phyloP scores from a whole-genome alignment of 768 basidiomycete species.

The Rubroboletus satanas region DNA sequence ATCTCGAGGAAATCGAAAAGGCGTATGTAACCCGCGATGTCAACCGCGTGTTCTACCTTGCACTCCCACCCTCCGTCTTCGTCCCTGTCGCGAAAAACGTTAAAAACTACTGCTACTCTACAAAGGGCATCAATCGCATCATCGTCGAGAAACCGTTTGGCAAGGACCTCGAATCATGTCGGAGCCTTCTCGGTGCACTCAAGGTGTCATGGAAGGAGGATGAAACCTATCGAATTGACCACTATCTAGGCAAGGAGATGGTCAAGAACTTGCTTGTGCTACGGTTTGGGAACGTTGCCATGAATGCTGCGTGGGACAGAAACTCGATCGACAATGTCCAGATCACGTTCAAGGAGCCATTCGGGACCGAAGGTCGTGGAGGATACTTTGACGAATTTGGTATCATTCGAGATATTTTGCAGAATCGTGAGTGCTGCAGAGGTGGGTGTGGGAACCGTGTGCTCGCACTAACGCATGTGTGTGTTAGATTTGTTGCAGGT shows the following conservation, averaged over 20 bases:
- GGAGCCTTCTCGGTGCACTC: constrained; percentile 70
- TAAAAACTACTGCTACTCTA: constrained; percentile 74
- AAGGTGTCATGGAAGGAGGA: constrained; percentile 92
- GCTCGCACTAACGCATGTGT: constrained; percentile 16
- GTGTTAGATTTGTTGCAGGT: constrained; percentile 86
- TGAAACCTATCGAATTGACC: constrained; percentile 98
- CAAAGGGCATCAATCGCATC: constrained; percentile 78
- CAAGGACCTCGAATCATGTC: constrained; percentile 84
- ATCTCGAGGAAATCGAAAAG: constrained; percentile 75
- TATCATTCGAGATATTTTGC: constrained; percentile 94
- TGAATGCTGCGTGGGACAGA: constrained; percentile 91
- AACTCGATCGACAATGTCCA: constrained; percentile 96
- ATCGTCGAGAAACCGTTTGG: constrained; percentile 99
- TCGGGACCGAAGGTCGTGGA: constrained; percentile 99
- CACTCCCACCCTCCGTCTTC: constrained; percentile 96
- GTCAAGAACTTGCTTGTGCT: constrained; percentile 97
- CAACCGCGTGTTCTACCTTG: constrained; percentile 95
- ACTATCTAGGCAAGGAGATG: constrained; percentile 99
- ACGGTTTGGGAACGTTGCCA: constrained; percentile 90
- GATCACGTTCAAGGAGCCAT: constrained; percentile 99
- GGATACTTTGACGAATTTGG: constrained; percentile 99
- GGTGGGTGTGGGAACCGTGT: constrained; percentile 5
- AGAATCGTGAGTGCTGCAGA: constrained; percentile 77
- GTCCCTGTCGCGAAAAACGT: constrained; percentile 80
- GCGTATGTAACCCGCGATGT: constrained; percentile 56